Conservation (phyloP, 1,284 basidiomycete species). For the Cerrena zonata region DNA sequence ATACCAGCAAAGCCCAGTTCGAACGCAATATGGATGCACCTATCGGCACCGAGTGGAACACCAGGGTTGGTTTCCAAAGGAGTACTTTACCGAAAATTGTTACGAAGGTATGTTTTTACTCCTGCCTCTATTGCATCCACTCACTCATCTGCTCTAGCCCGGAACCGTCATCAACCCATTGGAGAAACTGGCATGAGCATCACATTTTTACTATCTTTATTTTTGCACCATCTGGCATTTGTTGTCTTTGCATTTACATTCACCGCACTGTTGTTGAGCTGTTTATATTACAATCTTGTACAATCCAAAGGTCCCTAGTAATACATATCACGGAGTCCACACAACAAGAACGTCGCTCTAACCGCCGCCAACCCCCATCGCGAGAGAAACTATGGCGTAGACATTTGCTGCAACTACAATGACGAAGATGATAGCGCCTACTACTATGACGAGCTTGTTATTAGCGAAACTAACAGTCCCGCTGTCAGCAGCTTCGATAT, state of each 20-base stretch:
- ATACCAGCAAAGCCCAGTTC: conserved; percentile 82
- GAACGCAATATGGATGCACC: conserved; percentile 78
- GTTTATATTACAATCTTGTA: no score
- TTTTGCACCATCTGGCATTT: not conserved
- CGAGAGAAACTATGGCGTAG: conserved; percentile 54
- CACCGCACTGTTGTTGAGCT: not conserved
- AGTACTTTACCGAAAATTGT: conserved; percentile 79
- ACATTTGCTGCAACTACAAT: conserved; percentile 65
- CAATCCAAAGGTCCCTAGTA: no score
- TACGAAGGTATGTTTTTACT: conserved; percentile 65
- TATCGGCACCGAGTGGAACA: conserved; percentile 91
- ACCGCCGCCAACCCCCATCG: conserved; percentile 30
- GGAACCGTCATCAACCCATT: conserved; percentile 27
- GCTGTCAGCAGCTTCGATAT: not conserved
- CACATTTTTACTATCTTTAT: not conserved
- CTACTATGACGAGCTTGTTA: conserved; percentile 43
- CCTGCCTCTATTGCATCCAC: not conserved
- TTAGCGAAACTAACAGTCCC: conserved; percentile 58
- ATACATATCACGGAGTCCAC: no score
- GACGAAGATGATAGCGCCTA: conserved; percentile 62
- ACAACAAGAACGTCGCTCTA: no score
- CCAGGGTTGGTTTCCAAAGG: conserved; percentile 79
- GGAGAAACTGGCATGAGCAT: conserved; percentile 20
- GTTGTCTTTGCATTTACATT: not conserved
- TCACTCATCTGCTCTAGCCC: conserved; percentile 16